These are phyloP conservation scores for Sequoia sempervirens DNA, from an alignment of 75 land plant genomes.

Conservation along the genomic window DNA sequence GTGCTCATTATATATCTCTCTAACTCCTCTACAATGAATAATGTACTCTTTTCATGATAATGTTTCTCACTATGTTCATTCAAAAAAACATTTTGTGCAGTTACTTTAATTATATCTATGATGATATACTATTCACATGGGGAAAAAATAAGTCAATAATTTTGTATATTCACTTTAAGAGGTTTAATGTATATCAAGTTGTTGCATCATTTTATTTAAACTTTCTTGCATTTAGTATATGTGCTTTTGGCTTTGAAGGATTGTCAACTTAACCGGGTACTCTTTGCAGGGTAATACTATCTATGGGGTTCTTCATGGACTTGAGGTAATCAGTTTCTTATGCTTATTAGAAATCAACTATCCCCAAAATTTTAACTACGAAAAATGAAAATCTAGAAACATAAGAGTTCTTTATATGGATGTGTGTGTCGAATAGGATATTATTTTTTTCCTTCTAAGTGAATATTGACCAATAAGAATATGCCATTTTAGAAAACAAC, in stretches of 20 bases:
- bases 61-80: neutral
- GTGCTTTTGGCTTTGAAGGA: neutral
- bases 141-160: neutral
- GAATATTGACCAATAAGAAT: neutral
- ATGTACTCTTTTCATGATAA: neutral
- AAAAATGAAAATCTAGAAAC: neutral
- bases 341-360: neutral
- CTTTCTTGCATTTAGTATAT: neutral
- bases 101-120: neutral
- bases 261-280: conserved; percentile 2
- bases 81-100: neutral
- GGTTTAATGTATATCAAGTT: neutral
- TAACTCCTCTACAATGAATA: neutral
- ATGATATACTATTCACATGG: neutral
- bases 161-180: neutral
- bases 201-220: neutral
- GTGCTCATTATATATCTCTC: neutral
- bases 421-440: neutral
- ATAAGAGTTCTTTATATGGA: neutral
- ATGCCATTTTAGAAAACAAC: neutral
- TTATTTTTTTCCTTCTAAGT: neutral
- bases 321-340: conserved; percentile 21
- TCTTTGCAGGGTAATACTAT: conserved; percentile 32
- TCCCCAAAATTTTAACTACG: neutral
- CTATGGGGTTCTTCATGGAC: conserved; percentile 38